Base-by-base conservation (phyloP, 441 rosid genomes). In the Eutrema salsugineum region DNA sequence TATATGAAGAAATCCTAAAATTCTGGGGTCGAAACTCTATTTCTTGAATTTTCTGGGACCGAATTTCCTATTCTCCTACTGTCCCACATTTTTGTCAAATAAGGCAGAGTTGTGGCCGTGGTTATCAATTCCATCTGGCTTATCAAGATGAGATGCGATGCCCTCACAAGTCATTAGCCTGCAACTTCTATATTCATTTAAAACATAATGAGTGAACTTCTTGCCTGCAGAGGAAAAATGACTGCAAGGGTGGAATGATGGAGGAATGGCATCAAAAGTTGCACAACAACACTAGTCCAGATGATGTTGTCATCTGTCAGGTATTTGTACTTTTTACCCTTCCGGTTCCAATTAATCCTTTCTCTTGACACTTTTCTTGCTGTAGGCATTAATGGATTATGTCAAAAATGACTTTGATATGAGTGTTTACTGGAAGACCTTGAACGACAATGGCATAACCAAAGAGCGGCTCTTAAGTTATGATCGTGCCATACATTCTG, bases 251-350 rank as follows among this genome's bases (percentile, higher is more conserved):
- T 79, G 98, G 89, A 79, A 90, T 96, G 83, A 96, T 96, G 98
- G 99, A 96, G 85, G 97, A 96, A 81, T 96, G 99, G 99, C 99
- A 96, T 85, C 99, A 96, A 82, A 96, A 96, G 81, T 84, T 96
- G 75, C 99, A 96, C 75, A 96, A 96, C 77, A 93, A 96, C 83
- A 96, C 99, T 44, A 96, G 99, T 83, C 99, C 99, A 32, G 99
- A 96, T 80, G 99, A 96, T 84, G 89, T 96, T 72, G 59, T 93
- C 77, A 96, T 96, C 77, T 96, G 98, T 83, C 97, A 96, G 99
- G 99, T 96, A 81, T 65, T 59, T 56, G 51, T 64, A 46, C 24
- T 53, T 44, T 44, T 38, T 7, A 35, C 35, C 54, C 15, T 56
- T 35, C 10, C 27, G 27, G 67, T 66, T 70, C 70, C 55, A 60